Evolutionary conservation across 2,329 filamentous ascomycete genomes (phyloP), one percentile per base, ranked within the genome.

Genomic region (Parascedosporium putredinis): DNA sequence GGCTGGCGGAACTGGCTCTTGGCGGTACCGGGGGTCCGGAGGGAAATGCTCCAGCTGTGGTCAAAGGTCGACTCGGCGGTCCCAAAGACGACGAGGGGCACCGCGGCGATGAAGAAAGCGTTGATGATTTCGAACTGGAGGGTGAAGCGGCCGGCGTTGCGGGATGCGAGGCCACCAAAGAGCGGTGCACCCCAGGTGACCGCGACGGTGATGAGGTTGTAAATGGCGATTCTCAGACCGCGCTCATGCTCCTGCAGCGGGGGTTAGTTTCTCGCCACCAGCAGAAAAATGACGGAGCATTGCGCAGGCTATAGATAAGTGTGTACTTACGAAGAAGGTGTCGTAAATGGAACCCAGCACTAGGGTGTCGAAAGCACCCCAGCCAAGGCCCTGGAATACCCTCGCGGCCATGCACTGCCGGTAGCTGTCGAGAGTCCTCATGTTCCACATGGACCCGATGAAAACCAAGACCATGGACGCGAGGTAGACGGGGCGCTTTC

Each of bases 351-450:
- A 74, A 2, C 67, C 69, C 27, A 73, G 61, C 25, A 78, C 64
- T 34, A 81, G 60, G 4, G 69, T 71, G 55, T 81, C 78, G 52
- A 80, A 77, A 9, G 72, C 70, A 5, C 77, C 77, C 73, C 78
- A 79, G n/a, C 73, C 77, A 0, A 81, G 50, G 1, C 76, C 76
- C 56, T 80, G 75, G 29, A 81, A 66, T 16, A 77, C 57, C 8
- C 78, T 68, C 2, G 75, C 72, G 0, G 67, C 68, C 68, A 79
- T 71, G 56, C 71, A 73, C 50, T 72, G 65, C 7, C 61, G 63
- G 49, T 70, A 74, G 53, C 60, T 68, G 45, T 59, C 58, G 5
- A 58, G 57, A 4, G 71, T 65, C 16, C 65, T 64, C 52, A 70
- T 72, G 54, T 74, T 76, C 73, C 74, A 78, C 2, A 74, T 59